phyloP scores from a whole-genome alignment of 1,139 yeast species.

The Nematodospora anomalae region DNA sequence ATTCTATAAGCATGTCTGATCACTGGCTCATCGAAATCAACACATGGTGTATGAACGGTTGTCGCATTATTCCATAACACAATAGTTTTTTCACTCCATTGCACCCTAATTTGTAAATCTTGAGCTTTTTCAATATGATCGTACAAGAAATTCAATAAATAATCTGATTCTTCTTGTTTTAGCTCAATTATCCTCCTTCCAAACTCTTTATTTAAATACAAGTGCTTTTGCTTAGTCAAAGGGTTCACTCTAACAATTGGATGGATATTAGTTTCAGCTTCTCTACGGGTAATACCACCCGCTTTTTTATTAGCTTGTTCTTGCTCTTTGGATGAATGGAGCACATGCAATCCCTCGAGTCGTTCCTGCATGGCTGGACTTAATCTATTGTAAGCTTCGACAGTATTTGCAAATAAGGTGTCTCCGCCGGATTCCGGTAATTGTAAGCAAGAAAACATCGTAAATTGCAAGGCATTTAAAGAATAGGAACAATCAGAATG shows the following conservation, averaged over 20 bases:
- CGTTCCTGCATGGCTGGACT: constrained; percentile 28
- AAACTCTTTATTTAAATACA: constrained; percentile 28
- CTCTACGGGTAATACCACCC: constrained; percentile 28
- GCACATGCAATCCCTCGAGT: constrained; percentile 27
- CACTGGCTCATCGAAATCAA: constrained; percentile 24
- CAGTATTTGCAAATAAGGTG: constrained; percentile 35
- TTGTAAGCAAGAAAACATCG: constrained; percentile 38
- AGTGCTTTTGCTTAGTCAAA: constrained; percentile 24
- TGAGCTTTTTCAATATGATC: constrained; percentile 46
- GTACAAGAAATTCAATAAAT: constrained; percentile 30
- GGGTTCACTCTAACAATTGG: constrained; percentile 31
- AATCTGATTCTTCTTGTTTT: constrained; percentile 28
- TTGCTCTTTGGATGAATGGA: constrained; percentile 28
- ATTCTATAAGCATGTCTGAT: constrained; percentile 26
- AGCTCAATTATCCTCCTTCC: constrained; percentile 27
- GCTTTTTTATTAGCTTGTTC: constrained; percentile 20
- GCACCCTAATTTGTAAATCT: constrained; percentile 57
- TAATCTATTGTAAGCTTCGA: constrained; percentile 30
- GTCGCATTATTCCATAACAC: constrained; percentile 28
- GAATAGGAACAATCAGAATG: constrained; percentile 45
- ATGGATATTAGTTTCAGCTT: constrained; percentile 29
- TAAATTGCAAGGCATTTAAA: constrained; percentile 39
- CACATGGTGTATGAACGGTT: constrained; percentile 24
- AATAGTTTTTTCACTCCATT: constrained; percentile 50
- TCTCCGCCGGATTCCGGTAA: constrained; percentile 46